Conservation (phyloP, 768 basidiomycete species). For the Amanita pseudoporphyria region DNA sequence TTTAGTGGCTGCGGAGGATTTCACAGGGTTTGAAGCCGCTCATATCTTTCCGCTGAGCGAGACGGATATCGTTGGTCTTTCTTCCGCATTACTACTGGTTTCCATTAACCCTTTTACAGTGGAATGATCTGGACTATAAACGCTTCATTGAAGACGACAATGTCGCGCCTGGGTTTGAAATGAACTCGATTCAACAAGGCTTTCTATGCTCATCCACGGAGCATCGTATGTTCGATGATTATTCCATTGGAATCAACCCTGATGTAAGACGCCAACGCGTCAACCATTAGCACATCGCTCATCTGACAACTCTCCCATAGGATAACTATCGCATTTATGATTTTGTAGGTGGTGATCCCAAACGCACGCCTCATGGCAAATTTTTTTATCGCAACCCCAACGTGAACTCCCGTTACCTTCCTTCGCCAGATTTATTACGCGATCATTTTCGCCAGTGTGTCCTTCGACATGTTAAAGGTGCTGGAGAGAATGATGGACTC, state of each 20-base stretch:
- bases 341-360: slow-evolving; percentile 10
- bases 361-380: slow-evolving; percentile 11
- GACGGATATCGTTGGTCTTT: slow-evolving; percentile 9
- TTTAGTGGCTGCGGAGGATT: slow-evolving; percentile 12
- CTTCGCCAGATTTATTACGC: slow-evolving; percentile 14
- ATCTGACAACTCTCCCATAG: neutral
- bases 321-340: slow-evolving; percentile 12
- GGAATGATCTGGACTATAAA: slow-evolving; percentile 10
- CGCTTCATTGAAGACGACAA: slow-evolving; percentile 14
- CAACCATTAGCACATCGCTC: neutral
- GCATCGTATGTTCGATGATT: slow-evolving; percentile 13
- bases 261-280: slow-evolving; percentile 12
- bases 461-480: slow-evolving; percentile 14
- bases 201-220: slow-evolving; percentile 12
- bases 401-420: slow-evolving; percentile 12
- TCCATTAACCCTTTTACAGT: slow-evolving; percentile 8
- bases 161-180: slow-evolving; percentile 9
- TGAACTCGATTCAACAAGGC: slow-evolving; percentile 15
- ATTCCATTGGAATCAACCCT: slow-evolving; percentile 12
- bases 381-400: slow-evolving; percentile 7
- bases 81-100: neutral
- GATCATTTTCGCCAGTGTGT: slow-evolving; percentile 16
- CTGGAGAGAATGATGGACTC: slow-evolving; percentile 2
- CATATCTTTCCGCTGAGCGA: slow-evolving; percentile 14
- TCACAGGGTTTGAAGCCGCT: slow-evolving; percentile 12